Conservation (phyloP, 805 yeast species). For the Starmera dryadoides region DNA sequence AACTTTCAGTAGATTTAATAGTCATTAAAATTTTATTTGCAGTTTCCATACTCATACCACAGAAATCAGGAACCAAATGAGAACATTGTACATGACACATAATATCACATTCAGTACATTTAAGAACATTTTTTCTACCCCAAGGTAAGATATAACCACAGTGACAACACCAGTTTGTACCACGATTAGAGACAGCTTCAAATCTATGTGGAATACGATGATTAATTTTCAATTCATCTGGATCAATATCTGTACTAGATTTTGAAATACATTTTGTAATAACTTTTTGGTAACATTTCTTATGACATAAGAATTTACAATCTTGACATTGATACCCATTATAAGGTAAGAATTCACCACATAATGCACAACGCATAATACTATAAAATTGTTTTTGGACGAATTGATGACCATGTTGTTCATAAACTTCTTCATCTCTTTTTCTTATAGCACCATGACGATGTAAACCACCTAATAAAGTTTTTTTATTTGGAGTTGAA, state of each 20-base stretch:
- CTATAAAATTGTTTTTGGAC: conserved; percentile 92
- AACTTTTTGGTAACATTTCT: conserved; percentile 72
- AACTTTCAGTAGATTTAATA: conserved; percentile 62
- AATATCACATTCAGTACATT: conserved; percentile 89
- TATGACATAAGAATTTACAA: conserved; percentile 74
- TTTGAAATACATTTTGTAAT: conserved; percentile 80
- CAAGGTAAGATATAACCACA: conserved; percentile 96
- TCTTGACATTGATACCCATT: conserved; percentile 85
- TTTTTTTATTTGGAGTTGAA: conserved; percentile 36
- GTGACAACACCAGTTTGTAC: conserved; percentile 99
- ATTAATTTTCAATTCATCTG: conserved; percentile 76
- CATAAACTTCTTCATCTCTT: conserved; percentile 80
- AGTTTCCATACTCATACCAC: conserved; percentile 98
- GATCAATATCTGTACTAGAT: conserved; percentile 59
- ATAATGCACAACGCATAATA: conserved; percentile 94
- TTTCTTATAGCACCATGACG: conserved; percentile 99
- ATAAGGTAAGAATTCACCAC: conserved; percentile 90
- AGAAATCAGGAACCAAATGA: conserved; percentile 93
- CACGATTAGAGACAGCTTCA: conserved; percentile 84
- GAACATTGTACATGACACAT: conserved; percentile 93
- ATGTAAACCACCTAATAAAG: conserved; percentile 56
- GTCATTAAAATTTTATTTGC: conserved; percentile 85
- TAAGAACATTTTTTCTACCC: conserved; percentile 88
- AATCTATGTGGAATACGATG: conserved; percentile 97
- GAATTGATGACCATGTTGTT: conserved; percentile 95